Conservation (phyloP, 1,284 basidiomycete genomes). For the Austropuccinia psidii region DNA sequence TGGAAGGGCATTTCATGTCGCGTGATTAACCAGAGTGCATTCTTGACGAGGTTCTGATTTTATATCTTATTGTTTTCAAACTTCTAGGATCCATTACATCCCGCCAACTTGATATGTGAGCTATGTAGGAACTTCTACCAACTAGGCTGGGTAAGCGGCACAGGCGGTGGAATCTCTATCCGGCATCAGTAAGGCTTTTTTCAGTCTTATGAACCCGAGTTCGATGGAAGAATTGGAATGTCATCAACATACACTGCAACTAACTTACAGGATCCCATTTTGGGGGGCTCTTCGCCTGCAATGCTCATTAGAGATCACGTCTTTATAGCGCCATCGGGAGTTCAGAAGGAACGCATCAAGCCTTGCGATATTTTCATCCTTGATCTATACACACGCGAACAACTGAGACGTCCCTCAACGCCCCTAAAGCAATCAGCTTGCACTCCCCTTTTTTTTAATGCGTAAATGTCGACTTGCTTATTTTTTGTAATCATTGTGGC, state of each 20-base stretch:
- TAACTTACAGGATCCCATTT: not conserved
- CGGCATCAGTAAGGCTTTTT: conserved; percentile 53
- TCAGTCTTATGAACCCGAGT: too few relatives aligned
- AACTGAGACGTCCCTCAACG: conserved; percentile 46
- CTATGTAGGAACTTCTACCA: conserved; percentile 56
- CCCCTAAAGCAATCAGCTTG: conserved; percentile 68
- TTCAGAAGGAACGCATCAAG: conserved; percentile 76
- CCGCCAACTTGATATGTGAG: conserved; percentile 71
- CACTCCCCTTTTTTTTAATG: conserved; percentile 85
- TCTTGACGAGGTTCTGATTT: conserved; percentile 4
- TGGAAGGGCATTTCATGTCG: not conserved
- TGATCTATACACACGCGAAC: conserved; percentile 59
- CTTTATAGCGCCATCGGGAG: conserved; percentile 76
- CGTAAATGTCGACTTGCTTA: conserved; percentile 51
- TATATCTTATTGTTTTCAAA: not conserved
- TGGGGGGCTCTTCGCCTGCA: not conserved
- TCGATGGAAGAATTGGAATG: not conserved
- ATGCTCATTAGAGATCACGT: conserved; percentile 58
- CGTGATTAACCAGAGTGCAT: not conserved
- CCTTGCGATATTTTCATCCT: conserved; percentile 73
- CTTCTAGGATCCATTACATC: conserved; percentile 50
- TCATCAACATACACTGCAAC: not conserved
- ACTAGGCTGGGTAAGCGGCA: conserved; percentile 58
- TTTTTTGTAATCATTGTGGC: too few relatives aligned
- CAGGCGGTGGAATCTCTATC: conserved; percentile 49